Conservation (phyloP, 352 stramenopile genomes). For the Discostella stelligera region DNA sequence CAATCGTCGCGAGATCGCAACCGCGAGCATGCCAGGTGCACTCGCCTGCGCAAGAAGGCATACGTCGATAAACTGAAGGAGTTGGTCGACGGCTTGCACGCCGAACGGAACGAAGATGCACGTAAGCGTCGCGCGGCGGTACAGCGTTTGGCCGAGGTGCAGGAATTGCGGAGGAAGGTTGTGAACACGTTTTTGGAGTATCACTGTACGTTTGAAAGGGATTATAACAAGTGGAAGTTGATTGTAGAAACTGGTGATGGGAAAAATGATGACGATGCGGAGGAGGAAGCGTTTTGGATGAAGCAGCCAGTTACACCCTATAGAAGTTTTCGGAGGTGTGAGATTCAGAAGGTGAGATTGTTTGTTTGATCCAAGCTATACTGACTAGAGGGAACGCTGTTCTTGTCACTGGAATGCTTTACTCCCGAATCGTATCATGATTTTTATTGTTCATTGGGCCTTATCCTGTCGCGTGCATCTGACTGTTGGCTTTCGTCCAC, state of each 20-base stretch:
- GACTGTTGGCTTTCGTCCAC: conserved; percentile 1
- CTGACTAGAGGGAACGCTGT: neutral
- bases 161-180: conserved; percentile 66
- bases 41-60: conserved; percentile 77
- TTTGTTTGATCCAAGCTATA: conserved; percentile 14
- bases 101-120: conserved; percentile 72
- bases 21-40: conserved; percentile 73
- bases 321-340: conserved; percentile 67
- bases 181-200: conserved; percentile 70
- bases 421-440: neutral
- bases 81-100: conserved; percentile 72
- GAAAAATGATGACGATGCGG: neutral
- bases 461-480: neutral
- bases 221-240: conserved; percentile 64
- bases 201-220: conserved; percentile 61
- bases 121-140: conserved; percentile 68
- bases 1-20: conserved; percentile 74
- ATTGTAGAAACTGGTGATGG: conserved; percentile 39
- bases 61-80: conserved; percentile 81
- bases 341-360: conserved; percentile 70
- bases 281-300: conserved; percentile 72
- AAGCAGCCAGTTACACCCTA: conserved; percentile 80
- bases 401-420: neutral
- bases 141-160: conserved; percentile 69
- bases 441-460: neutral